These are phyloP conservation scores for Gorgonomyces haynaldii DNA, from an alignment of 192 early-diverging fungal species.

Conservation along the genomic window DNA sequence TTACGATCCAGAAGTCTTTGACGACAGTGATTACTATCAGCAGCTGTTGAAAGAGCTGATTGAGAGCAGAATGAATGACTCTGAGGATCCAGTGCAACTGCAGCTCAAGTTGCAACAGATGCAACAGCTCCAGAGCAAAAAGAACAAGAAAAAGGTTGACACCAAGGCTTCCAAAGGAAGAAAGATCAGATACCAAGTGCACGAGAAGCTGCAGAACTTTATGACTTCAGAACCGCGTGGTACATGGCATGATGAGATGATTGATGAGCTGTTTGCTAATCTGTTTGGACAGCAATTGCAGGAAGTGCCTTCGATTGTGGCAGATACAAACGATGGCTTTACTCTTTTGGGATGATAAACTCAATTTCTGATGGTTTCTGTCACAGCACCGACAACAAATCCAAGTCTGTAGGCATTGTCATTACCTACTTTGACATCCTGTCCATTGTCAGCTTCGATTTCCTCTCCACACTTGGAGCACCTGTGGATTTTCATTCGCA, in stretches of 20 bases:
- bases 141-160: constrained; percentile 71
- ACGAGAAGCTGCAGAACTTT: constrained; percentile 92
- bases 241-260: constrained; percentile 89
- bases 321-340: background rate
- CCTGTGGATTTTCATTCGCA: constrained; percentile 1
- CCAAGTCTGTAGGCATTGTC: constrained; percentile 6
- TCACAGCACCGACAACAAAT: constrained; percentile 1
- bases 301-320: background rate
- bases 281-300: constrained; percentile 47
- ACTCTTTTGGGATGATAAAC: background rate
- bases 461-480: constrained; percentile 2
- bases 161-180: constrained; percentile 86
- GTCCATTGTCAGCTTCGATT: background rate
- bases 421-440: background rate
- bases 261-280: constrained; percentile 76
- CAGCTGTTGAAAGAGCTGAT: constrained; percentile 89
- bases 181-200: constrained; percentile 83
- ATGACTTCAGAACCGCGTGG: constrained; percentile 87
- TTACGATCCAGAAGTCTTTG: constrained; percentile 82
- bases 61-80: constrained; percentile 82
- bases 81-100: constrained; percentile 71
- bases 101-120: constrained; percentile 76
- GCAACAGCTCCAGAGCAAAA: constrained; percentile 48
- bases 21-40: constrained; percentile 93
- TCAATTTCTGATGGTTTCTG: background rate